Base-by-base conservation (phyloP, 129 eudicot genomes). In the Saussurea involucrata region DNA sequence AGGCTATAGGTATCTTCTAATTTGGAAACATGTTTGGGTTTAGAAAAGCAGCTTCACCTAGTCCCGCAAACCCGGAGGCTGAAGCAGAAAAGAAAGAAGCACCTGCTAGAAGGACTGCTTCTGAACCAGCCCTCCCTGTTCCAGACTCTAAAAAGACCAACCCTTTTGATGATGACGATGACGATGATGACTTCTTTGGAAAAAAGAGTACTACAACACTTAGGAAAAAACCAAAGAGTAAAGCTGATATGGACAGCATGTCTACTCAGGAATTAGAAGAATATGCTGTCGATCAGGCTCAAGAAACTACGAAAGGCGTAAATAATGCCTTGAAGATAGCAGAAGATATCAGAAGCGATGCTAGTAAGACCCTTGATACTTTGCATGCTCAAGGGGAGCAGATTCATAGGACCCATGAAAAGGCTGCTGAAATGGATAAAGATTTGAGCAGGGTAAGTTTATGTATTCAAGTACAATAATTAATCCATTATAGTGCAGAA, bases 371-470 rank as follows among this genome's bases (percentile, higher is more conserved):
- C 1, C 96, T 95, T 27, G 97, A 91, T 2, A 95, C 96, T 53
- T 77, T 95, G 86, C 97, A 95, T 71, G 87, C 89, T 78, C 98
- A 95, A 75, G 98, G 98, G 5, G 98, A 95, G 79, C 98, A 95
- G 37, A 95, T 95, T 69, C 83, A 89, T 11, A 78, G 97, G 79
- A 95, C 98, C 60, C 98, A 95, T 71, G 55, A 63, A 18, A 89
- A 89, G 89, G 97, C 96, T 74, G 89, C 84, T 42, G 87, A 85
- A 1, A 91, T 92, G 80, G 98, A 95, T 20, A 79, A 82, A 24
- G 98, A 95, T 81, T 83, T 95, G 85, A 87, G 87, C 79, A 89
- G 79, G 97, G 98, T 89, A 49, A 20, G 34, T 42, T 70, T 24
- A 53, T 33, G 34, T 64, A 60, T 32, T 63, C 25, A 2, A 57